Evolutionary conservation across 2,329 filamentous ascomycete species (phyloP), one percentile per base, ranked within the genome.

Genomic region (Cordyceps farinosa): DNA sequence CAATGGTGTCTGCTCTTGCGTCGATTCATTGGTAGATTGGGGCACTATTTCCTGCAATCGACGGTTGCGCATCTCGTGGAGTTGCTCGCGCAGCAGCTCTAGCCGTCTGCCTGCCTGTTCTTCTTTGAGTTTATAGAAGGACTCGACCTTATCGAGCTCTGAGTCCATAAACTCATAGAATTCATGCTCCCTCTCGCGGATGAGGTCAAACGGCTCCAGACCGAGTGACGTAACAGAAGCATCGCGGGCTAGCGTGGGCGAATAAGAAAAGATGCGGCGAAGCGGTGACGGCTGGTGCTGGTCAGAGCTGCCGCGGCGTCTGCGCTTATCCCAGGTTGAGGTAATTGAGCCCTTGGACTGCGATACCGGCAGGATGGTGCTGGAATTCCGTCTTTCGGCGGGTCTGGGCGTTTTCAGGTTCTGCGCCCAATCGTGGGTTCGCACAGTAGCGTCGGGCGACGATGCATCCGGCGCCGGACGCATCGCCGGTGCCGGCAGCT

Each of bases 61-160:
- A 15, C 90, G 85, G 73, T 96, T 92, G 51, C 92, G 85, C 92
- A 98, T 97, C 69, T 96, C 90, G 72, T 96, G 93, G 38, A 99
- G 82, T 73, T 99, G 95, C 58, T 92, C 87, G 48, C 90, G 86
- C 53, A 99, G 80, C 4, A 89, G 74, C 0, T 80, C 78, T 30
- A 97, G 78, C 2, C 93, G 86, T 61, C 88, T 79, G 0, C 87
- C 89, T 0, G 94, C 91, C 72, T 97, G 91, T 34, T 90, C 84
- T 72, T 99, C 95, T 72, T 97, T 97, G 68, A 86, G 79, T 69
- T 86, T 87, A 79, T 98, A 98, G 71, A 99, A 99, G 0, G 80
- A 77, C 72, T 99, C 93, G 11, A 99, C 91, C 76, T 98, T 99
- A n/a, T 88, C 82, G 15, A 99, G 80, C 76, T 99, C 90, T 10